Percentiles rank a stretch among this genome's conserved stretches.
phyloP scores from a whole-genome alignment of 164 flowering plant species.

The Nymphaea colorata region DNA sequence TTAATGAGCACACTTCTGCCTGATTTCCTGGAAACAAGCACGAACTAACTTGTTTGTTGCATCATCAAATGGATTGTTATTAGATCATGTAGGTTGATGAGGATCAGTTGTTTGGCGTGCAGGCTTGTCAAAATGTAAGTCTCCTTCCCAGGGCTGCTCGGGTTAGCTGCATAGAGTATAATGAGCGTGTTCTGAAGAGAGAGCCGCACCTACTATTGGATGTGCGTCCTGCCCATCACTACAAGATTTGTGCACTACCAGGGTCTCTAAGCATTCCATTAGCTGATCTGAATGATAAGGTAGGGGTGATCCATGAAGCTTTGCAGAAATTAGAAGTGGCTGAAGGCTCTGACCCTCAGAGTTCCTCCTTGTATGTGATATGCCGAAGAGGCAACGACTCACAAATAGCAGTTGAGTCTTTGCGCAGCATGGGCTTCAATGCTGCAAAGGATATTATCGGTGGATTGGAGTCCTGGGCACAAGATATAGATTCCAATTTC shows the following conservation, averaged over 20 bases:
- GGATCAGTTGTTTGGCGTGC: constrained; percentile 9
- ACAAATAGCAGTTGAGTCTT: constrained; percentile 72
- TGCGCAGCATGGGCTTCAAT: constrained; percentile 56
- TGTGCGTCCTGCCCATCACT: constrained; percentile 88
- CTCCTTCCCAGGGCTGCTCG: constrained; percentile 49
- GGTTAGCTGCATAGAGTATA: constrained; percentile 69
- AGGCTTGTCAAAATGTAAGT: constrained; percentile 62
- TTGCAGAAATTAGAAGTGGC: constrained; percentile 27
- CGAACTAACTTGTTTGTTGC: too few species aligned
- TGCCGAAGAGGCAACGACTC: constrained; percentile 98
- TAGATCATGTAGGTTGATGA: too few species aligned
- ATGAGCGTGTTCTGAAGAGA: constrained; percentile 31
- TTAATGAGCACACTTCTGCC: too few species aligned
- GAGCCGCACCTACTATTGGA: constrained; percentile 77
- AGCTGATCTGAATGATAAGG: constrained; percentile 38
- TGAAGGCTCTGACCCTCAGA: constrained; percentile 10
- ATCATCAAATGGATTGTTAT: too few species aligned
- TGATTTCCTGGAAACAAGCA: too few species aligned
- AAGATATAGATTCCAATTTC: constrained; percentile 65
- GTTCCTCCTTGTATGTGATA: constrained; percentile 44
- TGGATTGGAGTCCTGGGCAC: constrained; percentile 83
- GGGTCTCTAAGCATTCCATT: constrained; percentile 70
- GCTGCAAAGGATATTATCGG: constrained; percentile 73
- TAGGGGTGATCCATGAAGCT: constrained; percentile 39
- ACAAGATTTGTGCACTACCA: constrained; percentile 71